Base-by-base conservation (phyloP, 2,329 filamentous ascomycete genomes). In the Beauveria rudraprayagi region DNA sequence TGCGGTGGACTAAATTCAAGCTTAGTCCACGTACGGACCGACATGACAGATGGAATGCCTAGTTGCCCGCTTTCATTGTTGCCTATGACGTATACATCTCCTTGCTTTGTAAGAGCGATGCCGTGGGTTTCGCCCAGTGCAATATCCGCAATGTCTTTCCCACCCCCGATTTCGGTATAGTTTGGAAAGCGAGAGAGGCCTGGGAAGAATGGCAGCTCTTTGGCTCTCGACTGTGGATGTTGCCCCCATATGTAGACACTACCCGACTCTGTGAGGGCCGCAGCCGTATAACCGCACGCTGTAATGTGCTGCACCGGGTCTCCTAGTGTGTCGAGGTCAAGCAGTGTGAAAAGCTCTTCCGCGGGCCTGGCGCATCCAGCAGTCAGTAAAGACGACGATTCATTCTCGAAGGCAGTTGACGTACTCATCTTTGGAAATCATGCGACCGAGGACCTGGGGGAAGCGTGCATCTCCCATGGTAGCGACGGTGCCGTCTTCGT, bases 161-260 rank as follows among this genome's bases (percentile, higher is more conserved):
- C 76, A 6, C 71, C 73, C 6, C 78, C 75, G 1, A 83, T 71
- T 9, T 79, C 75, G 1, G 80, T 68, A 1, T 81, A 81, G 37
- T 69, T 74, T 1, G 81, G 79, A 9, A 71, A 60, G 3, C 60
- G 64, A 10, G 51, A 63, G 19, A 78, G 65, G 0, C 64, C 58
- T 1, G 73, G 52, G 37, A 78, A 67, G 28, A 70, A 65, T n/a
- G 67, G 66, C 11, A 69, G 68, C 5, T 74, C 72, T n/a, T 71
- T 70, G 34, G 64, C 65, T 1, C 63, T 57, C 8, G 68, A 68
- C 6, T 63, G 62, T 1, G 67, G 60, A 17, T 62, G 34, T 50
- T 68, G 69, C 2, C 86, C 86, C 85, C 86, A 89, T 26, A 82
- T 68, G 67, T 89, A 89, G 2, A 87, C 69, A 61, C 84, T 81